Conservation (phyloP, 805 yeast species). For the Saccharomyces jurei region DNA sequence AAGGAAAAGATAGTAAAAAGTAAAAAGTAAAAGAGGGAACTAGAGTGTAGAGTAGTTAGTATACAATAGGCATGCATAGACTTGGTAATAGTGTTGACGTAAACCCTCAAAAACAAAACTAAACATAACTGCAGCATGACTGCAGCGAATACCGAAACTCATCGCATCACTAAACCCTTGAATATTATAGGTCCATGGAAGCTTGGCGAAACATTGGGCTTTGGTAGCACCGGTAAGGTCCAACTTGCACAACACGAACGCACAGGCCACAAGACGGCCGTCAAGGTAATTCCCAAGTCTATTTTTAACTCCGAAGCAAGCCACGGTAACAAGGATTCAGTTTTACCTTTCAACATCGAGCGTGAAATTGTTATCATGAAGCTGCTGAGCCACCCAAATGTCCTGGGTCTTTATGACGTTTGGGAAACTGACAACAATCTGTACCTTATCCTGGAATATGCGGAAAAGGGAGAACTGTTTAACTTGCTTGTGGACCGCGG, state of each 20-base stretch:
- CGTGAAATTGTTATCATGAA: constrained; percentile 83
- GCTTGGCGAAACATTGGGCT: constrained; percentile 85
- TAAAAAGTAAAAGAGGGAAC: background rate
- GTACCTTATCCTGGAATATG: constrained; percentile 85
- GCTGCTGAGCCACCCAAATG: constrained; percentile 67
- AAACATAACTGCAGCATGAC: background rate
- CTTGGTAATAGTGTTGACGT: background rate
- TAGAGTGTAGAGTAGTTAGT: background rate
- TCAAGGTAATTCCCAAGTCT: constrained; percentile 88
- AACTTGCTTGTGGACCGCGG: constrained; percentile 87
- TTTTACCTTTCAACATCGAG: constrained; percentile 76
- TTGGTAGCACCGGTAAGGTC: constrained; percentile 96
- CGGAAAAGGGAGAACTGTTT: constrained; percentile 95
- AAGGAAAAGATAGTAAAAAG: background rate
- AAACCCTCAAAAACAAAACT: background rate
- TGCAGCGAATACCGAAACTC: background rate
- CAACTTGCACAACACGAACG: constrained; percentile 79
- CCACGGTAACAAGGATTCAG: constrained; percentile 24
- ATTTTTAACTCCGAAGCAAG: constrained; percentile 36
- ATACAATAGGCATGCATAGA: background rate
- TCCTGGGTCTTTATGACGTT: constrained; percentile 74
- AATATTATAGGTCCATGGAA: constrained; percentile 85
- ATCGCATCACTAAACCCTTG: background rate
- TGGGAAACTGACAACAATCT: constrained; percentile 81
- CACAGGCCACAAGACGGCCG: constrained; percentile 89